Evolutionary conservation across 345 rosid genomes (phyloP).

Genomic region (Bruguiera gymnorhiza): DNA sequence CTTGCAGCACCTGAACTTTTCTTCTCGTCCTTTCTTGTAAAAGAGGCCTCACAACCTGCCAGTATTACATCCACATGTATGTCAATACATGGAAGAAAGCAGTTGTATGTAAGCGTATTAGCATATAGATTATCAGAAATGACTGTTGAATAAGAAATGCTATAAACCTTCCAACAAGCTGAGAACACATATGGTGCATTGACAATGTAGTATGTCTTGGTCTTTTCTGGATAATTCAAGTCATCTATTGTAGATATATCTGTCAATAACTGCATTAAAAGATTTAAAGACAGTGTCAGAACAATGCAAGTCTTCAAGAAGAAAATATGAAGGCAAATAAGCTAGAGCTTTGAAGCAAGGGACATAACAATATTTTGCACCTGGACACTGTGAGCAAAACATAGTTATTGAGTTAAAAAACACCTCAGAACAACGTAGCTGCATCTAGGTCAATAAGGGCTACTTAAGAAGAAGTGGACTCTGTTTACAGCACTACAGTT

Average conservation of each 20-base stretch:
- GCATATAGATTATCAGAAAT: background rate
- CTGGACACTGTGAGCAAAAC: too few relatives aligned
- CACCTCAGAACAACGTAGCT: too few relatives aligned
- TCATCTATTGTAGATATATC: conserved; percentile 79
- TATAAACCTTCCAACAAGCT: conserved; percentile 80
- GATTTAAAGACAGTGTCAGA: conserved; percentile 2
- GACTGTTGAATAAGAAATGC: background rate
- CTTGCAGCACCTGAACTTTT: conserved; percentile 76
- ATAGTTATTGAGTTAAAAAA: too few relatives aligned
- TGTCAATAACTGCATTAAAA: conserved; percentile 67
- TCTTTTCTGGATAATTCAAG: conserved; percentile 94
- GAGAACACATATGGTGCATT: conserved; percentile 89
- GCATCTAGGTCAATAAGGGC: too few relatives aligned
- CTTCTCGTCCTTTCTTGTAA: conserved; percentile 88
- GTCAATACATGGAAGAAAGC: background rate
- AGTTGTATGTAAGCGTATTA: background rate
- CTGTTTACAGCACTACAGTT: background rate
- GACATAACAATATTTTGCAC: too few relatives aligned
- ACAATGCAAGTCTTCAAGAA: background rate
- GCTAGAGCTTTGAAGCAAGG: too few relatives aligned
- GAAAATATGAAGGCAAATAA: background rate
- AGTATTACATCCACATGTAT: background rate
- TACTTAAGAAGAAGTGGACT: too few relatives aligned
- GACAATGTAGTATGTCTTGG: conserved; percentile 73
- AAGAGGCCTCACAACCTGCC: conserved; percentile 87